Base-by-base conservation (phyloP, 2,329 filamentous ascomycete genomes). In the Epichloe scottii region DNA sequence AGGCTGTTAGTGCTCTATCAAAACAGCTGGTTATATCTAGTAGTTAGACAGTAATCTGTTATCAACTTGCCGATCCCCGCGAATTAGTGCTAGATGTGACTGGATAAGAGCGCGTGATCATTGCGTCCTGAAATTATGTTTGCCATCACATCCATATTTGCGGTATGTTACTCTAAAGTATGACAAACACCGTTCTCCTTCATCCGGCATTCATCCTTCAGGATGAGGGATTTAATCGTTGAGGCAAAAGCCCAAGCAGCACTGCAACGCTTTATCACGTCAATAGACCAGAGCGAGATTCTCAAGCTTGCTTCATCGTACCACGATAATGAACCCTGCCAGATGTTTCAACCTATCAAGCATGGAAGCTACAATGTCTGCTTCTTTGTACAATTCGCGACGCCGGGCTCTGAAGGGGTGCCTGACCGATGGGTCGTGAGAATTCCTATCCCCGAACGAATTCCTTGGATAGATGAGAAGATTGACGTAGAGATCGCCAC, bases 401-500 rank as follows among this genome's bases (percentile, higher is more conserved):
- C 48, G 10, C 12, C 48, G 19, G 14, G 41, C 17, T 30, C 46
- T 14, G 50, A 56, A 21, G 43, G 34, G 14, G 37, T 38, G 15
- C 37, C 37, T 38, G 37, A 38, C 4, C 11, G 37, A 19, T 55
- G 56, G 56, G 55, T 55, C 8, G 49, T 58, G 5, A 51, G 55
- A 14, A 45, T 57, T n/a, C 56, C 56, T 49, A 12, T 57, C 42
- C 37, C 38, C 53, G 44, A 19, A 5, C 10, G 17, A 49, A 14
- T 44, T 48, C 23, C 46, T 47, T 19, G 51, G 52, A 11, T 46
- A 15, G 15, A 47, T 43, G 33, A 51, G 11, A 53, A 54, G 47
- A 40, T 59, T 38, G 53, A 55, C 4, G 48, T 52, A n/a, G 57
- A 58, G 47, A 50, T 58, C 37, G 57, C 53, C 3, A 57, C 56